Conservation (phyloP, 1,284 basidiomycete genomes). For the Rhodotorula sp. region DNA sequence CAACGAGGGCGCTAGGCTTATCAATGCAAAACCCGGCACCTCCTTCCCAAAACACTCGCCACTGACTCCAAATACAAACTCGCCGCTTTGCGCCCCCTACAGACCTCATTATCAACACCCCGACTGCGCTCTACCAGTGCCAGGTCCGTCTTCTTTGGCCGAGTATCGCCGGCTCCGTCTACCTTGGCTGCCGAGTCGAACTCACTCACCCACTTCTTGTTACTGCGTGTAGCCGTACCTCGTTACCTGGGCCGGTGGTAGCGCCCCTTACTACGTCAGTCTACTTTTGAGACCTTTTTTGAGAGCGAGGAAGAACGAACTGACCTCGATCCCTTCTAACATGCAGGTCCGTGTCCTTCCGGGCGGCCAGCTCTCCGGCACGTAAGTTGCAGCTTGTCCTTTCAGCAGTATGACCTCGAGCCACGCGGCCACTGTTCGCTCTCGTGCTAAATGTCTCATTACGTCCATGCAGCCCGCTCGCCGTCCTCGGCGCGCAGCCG, state of each 20-base stretch:
- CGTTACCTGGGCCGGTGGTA: constrained; percentile 28
- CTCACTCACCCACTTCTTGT: not conserved
- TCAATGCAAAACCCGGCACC: too few relatives aligned
- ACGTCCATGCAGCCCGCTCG: constrained; percentile 8
- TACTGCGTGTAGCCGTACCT: constrained; percentile 9
- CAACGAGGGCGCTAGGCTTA: too few relatives aligned
- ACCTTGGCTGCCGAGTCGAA: not conserved
- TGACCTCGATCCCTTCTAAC: not conserved
- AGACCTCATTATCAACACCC: constrained; percentile 30
- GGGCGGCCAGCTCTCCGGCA: constrained; percentile 21
- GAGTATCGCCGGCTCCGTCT: too few relatives aligned
- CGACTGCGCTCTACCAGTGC: constrained; percentile 22
- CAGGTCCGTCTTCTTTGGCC: not conserved
- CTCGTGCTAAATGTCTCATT: not conserved
- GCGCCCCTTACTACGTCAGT: constrained; percentile 35
- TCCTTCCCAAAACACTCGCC: not conserved
- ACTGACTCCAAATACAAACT: not conserved
- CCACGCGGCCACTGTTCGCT: too few relatives aligned
- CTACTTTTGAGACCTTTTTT: not conserved
- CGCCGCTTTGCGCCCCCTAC: not conserved
- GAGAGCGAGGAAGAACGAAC: not conserved
- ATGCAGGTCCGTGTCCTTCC: constrained; percentile 28
- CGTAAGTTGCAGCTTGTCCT: constrained; percentile 1
- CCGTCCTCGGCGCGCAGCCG: constrained; percentile 9
- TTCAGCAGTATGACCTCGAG: not conserved